Conservation (phyloP, 164 flowering plant species). For the Pachysandra terminalis region DNA sequence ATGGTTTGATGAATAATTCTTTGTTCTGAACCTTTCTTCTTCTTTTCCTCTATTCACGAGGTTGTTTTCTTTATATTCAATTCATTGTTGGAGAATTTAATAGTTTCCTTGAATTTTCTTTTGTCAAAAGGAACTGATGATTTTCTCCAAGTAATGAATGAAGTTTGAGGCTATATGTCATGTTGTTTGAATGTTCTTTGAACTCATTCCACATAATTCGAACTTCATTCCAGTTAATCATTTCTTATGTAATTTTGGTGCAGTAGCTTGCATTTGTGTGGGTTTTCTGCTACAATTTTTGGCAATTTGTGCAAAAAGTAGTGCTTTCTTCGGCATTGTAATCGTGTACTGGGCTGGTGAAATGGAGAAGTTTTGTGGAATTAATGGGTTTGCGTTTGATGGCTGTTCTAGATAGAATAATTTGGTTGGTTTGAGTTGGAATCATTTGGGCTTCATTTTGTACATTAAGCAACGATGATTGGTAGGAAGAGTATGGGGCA, state of each 20-base stretch:
- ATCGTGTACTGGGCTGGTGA: background rate
- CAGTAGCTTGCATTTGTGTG: conserved; percentile 4
- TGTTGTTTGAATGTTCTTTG: background rate
- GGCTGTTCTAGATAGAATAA: conserved; percentile 4
- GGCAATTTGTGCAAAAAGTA: background rate
- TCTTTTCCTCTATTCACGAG: background rate
- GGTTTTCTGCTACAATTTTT: background rate
- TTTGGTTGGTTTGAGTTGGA: conserved; percentile 5
- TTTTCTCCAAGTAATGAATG: too few relatives aligned
- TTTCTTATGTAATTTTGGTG: conserved; percentile 4
- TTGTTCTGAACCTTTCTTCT: background rate
- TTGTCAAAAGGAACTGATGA: too few relatives aligned
- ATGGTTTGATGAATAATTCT: background rate
- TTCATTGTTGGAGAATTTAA: background rate
- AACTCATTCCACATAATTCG: background rate
- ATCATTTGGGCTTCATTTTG: background rate
- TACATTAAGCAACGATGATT: conserved; percentile 18
- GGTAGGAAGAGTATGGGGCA: conserved; percentile 42
- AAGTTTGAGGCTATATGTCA: too few relatives aligned
- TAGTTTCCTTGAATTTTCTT: background rate
- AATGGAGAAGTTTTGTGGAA: background rate
- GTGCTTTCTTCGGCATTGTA: background rate
- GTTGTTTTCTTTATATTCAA: background rate
- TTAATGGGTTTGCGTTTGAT: background rate
- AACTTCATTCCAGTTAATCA: background rate